Evolutionary conservation across 768 basidiomycete species (phyloP), one percentile per base, ranked within the genome.

Genomic region (Boletus sensibilis): DNA sequence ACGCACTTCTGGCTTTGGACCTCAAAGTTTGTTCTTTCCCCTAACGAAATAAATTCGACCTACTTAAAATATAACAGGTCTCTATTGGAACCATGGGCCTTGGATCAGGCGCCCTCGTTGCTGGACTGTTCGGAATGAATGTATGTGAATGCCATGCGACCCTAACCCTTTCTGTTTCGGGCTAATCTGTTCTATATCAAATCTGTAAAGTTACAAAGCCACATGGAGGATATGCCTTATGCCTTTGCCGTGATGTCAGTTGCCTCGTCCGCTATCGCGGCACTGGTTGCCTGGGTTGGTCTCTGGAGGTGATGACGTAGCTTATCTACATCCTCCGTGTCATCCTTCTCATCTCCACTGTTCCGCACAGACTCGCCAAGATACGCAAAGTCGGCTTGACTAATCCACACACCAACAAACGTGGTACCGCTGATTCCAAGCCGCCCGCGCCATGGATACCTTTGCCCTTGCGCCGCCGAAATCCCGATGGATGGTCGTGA

Each of bases 111-210:
- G 93, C 95, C 16, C 78, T 98, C 35, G 75, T 96, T 8, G 94
- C 94, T 45, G 94, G 95, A 6, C 68, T 97, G 4, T 96, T 98
- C 64, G 95, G 95, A 16, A 98, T 98, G 95, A 98, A 97, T 71
- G 94, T 95, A 68, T 67, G 91, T 75, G 61, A 55, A 51, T n/a
- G 33, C 43, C 18, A 49, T 42, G 16, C 29, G 20, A 43, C 46
- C 13, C 46, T 21, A 56, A 45, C 59, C 60, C 56, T 50, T 65
- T 64, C 63, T 45, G 57, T 63, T 63, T 63, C 46, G n/a, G 68
- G 53, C 56, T 64, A 61, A 70, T 60, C 54, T 16, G 20, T 16
- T 50, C 53, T 16, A 58, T 64, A 57, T 63, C 50, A 64, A 61
- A 61, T 61, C 55, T 64, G 43, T 66, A 43, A 71, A 90, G 93